A percentile compares a stretch with the other conserved stretches of the same genome.
Evolutionary conservation across 2,329 filamentous ascomycete genomes (phyloP).

Genomic region (Colletotrichum sp.): DNA sequence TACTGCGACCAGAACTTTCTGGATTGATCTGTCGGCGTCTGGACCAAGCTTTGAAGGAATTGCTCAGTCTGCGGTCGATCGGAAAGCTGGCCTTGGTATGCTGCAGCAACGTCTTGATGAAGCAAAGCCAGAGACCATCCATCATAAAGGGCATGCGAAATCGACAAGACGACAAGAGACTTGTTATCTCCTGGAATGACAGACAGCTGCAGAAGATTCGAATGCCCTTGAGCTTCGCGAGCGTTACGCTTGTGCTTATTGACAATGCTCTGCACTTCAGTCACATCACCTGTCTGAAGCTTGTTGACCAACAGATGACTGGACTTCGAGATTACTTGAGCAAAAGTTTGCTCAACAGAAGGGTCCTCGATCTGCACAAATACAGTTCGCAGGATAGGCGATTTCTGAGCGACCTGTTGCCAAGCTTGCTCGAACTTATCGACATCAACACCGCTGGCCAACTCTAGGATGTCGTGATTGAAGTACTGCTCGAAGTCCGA

Average conservation of each 20-base stretch:
- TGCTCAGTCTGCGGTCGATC: slow-evolving; percentile 53
- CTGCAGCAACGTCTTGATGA: slow-evolving; percentile 71
- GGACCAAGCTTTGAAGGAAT: slow-evolving; percentile 61
- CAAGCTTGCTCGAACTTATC: slow-evolving; percentile 66
- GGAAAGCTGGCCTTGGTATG: slow-evolving; percentile 57
- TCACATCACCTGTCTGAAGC: slow-evolving; percentile 28
- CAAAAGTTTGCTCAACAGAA: slow-evolving; percentile 54
- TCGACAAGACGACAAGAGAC: slow-evolving; percentile 66
- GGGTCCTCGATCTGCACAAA: slow-evolving; percentile 73
- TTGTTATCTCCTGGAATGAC: slow-evolving; percentile 38
- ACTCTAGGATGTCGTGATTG: slow-evolving; percentile 78
- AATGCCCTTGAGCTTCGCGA: slow-evolving; percentile 34
- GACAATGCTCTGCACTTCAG: slow-evolving; percentile 41
- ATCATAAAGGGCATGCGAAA: slow-evolving; percentile 89
- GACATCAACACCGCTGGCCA: slow-evolving; percentile 61
- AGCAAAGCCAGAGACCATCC: slow-evolving; percentile 82
- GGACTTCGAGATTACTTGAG: slow-evolving; percentile 49
- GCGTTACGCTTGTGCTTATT: slow-evolving; percentile 43
- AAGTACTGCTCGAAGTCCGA: slow-evolving; percentile 81
- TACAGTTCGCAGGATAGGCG: slow-evolving; percentile 76
- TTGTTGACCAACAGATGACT: slow-evolving; percentile 24
- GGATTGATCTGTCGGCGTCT: slow-evolving; percentile 36
- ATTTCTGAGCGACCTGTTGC: slow-evolving; percentile 59
- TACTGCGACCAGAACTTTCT: slow-evolving; percentile 74
- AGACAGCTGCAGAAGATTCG: slow-evolving; percentile 54